Base-by-base conservation (phyloP, 2,329 filamentous ascomycete genomes). In the Tolypocladium sp. region DNA sequence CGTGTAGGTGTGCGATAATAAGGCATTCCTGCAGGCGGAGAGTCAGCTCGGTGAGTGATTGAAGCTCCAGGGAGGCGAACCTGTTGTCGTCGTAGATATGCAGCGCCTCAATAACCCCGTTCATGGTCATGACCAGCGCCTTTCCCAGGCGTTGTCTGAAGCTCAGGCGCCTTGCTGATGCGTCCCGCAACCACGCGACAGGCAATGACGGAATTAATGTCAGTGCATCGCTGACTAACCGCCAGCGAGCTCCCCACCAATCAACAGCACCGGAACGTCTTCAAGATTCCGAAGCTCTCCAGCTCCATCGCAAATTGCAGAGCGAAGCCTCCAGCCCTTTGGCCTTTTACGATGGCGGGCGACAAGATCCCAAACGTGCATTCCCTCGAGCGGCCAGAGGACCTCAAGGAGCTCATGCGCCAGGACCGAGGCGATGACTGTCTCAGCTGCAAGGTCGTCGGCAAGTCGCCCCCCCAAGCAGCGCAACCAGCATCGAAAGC, bases 71-170 rank as follows among this genome's bases (percentile, higher is more conserved):
- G 35, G 46, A 56, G 22, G 57, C 82, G 70, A 78, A 96, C 92
- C 92, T 91, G 77, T 92, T 86, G 79, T 97, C 92, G 83, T 97
- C 92, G 75, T 90, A 97, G 73, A 99, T 92, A 79, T 97, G 93
- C 70, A 99, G 82, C 72, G 93, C 94, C 80, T 97, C 93, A 71
- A 99, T 90, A 71, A 90, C 86, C 77, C 91, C 86, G 78, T 84
- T 90, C 89, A 92, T 93, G 72, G 75, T 86, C 73, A 70, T 62
- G 62, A 63, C 66, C 64, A 62, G 65, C 69, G 64, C 67, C 69
- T 65, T 64, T 60, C 61, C 58, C 57, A 60, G 52, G 63, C 59
- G 69, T 63, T 62, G 65, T 62, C 15, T 9, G 46, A 51, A 51
- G 46, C 46, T 33, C 25, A 20, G 44, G 44, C 44, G 17, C 42